Conservation (phyloP, 2,329 filamentous ascomycete genomes). For the Curvularia sp. region DNA sequence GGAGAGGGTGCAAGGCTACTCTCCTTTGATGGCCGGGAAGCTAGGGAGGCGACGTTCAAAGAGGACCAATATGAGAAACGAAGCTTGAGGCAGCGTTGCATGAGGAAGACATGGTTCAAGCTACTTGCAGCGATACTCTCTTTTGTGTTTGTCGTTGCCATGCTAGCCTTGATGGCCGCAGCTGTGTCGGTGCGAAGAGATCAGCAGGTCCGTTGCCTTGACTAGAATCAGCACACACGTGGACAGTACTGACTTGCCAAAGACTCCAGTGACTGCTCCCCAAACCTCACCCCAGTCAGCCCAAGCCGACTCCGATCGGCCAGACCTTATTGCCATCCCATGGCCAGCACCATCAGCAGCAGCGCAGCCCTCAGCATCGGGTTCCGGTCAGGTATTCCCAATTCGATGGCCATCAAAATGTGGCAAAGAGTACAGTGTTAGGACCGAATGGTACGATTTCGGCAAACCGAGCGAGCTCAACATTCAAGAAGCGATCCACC, state of each 20-base stretch:
- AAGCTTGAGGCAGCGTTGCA: conserved; percentile 31
- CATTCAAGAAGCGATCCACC: conserved; percentile 43
- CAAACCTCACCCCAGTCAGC: conserved; percentile 26
- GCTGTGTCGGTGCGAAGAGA: conserved; percentile 26
- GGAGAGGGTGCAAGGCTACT: conserved; percentile 44
- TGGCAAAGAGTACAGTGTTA: conserved; percentile 45
- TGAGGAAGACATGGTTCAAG: conserved; percentile 33
- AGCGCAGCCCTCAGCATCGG: conserved; percentile 11
- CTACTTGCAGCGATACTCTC: conserved; percentile 29
- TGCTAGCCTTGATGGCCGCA: conserved; percentile 33
- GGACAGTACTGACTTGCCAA: conserved; percentile 10
- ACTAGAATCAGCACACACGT: background rate
- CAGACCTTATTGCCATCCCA: conserved; percentile 20
- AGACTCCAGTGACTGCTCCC: conserved; percentile 7
- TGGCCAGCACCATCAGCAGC: conserved; percentile 26
- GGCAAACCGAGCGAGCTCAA: conserved; percentile 32
- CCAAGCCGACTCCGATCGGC: conserved; percentile 16
- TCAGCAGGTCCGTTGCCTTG: conserved; percentile 26
- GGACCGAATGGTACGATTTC: conserved; percentile 41
- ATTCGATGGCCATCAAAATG: conserved; percentile 49
- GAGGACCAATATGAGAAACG: conserved; percentile 32
- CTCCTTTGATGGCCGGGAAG: conserved; percentile 27
- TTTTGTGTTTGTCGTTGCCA: conserved; percentile 33
- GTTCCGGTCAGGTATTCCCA: conserved; percentile 36
- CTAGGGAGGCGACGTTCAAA: conserved; percentile 30